Conservation (phyloP, 2,329 filamentous ascomycete species). For the Penicillium sp. region DNA sequence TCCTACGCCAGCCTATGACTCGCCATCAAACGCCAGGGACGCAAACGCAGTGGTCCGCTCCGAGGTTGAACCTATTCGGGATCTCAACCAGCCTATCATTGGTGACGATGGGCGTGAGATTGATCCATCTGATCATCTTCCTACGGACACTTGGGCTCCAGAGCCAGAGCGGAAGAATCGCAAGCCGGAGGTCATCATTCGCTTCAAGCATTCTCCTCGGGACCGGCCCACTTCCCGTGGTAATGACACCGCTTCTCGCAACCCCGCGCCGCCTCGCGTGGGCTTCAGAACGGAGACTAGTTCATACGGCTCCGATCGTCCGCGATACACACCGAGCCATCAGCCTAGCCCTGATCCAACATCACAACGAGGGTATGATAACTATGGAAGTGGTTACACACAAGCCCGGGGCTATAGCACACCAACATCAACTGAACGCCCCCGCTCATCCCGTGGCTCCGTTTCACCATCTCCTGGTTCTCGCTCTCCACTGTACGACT, state of each 20-base stretch:
- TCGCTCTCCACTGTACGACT: constrained; percentile 34
- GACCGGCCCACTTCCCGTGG: constrained; percentile 23
- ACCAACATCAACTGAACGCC: constrained; percentile 23
- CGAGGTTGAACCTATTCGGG: constrained; percentile 41
- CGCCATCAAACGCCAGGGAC: constrained; percentile 40
- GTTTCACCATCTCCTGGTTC: constrained; percentile 31
- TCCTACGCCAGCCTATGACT: constrained; percentile 37
- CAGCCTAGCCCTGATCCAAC: constrained; percentile 19
- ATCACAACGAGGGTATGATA: constrained; percentile 19
- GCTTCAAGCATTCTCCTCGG: constrained; percentile 43
- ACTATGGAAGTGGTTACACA: constrained; percentile 14
- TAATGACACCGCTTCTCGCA: constrained; percentile 15
- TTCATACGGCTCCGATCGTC: constrained; percentile 15
- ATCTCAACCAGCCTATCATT: constrained; percentile 57
- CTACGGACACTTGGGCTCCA: constrained; percentile 65
- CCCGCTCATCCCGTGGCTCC: constrained; percentile 29
- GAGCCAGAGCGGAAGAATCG: constrained; percentile 61
- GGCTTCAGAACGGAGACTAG: constrained; percentile 18
- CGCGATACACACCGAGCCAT: constrained; percentile 18
- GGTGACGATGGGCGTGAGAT: constrained; percentile 65
- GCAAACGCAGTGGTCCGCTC: constrained; percentile 38
- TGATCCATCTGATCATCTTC: constrained; percentile 66
- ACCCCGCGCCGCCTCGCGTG: constrained; percentile 25
- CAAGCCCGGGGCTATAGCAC: constrained; percentile 24
- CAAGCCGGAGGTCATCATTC: constrained; percentile 50